Base-by-base conservation (phyloP, 805 yeast species). In the Hyphopichia homilentoma region DNA sequence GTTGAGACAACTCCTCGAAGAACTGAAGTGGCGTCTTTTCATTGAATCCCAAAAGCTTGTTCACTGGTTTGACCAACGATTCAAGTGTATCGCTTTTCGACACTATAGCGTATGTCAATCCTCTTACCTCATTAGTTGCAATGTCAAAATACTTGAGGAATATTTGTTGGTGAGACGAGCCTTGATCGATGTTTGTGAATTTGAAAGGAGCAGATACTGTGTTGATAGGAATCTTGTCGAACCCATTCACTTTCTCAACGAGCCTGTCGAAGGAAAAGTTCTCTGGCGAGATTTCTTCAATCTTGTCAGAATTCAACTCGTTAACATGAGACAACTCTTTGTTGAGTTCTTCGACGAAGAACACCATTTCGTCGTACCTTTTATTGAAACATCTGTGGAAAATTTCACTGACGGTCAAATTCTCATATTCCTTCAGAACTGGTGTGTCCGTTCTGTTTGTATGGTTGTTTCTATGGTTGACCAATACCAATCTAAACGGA, bases 131-230 rank as follows among this genome's bases (percentile, higher is more conserved):
- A 50, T 78, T 82, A 0, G 57, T 45, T 4, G 52, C 49, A 1
- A 68, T 70, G 48, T 87, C 89, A 57, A 82, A 87, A 40, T 70
- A 69, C 54, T 88, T 87, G 31, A 87, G 44, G 43, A 81, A 77
- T 7, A 61, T 32, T 41, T 61, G 43, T 5, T 57, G 52, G 26
- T 48, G 35, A 7, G 44, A 25, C 6, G 52, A 45, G 28, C 46
- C 40, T n/a, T 53, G 54, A 18, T 19, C 26, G 20, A 47, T 39
- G 21, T 44, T 36, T 16, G 39, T 29, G 21, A 44, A 40, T 9
- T 41, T 39, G 29, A 34, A 27, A 4, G 16, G 6, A n/a, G 8
- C n/a, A 12, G 16, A 19, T 12, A 17, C 21, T 9, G 12, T 16
- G 7, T 15, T 22, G 7, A 27, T 26, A 6, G 38, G 22, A 18